A percentile compares a stretch with the other conserved stretches of the same genome.
phyloP scores from a whole-genome alignment of 176 grass and related monocot species.

The Oryza australiensis region DNA sequence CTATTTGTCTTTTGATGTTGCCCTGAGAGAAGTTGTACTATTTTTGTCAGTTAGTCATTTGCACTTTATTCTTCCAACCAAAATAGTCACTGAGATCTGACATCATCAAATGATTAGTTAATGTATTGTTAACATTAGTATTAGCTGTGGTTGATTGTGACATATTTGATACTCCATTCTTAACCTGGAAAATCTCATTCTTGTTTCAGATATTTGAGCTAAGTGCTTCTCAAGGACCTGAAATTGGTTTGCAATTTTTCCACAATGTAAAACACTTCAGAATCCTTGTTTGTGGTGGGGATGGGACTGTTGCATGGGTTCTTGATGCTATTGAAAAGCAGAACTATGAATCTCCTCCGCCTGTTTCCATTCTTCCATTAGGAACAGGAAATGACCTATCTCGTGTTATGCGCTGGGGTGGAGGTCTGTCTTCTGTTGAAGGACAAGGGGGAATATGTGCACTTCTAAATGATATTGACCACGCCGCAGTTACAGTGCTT shows the following conservation, averaged over 20 bases:
- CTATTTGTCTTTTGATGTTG: background rate
- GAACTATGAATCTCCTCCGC: slow-evolving; percentile 88
- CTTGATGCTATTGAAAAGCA: slow-evolving; percentile 83
- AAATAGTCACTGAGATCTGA: background rate
- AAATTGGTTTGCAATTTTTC: slow-evolving; percentile 81
- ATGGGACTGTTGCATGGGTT: slow-evolving; percentile 91
- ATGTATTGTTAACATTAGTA: background rate
- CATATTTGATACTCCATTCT: slow-evolving; percentile 16
- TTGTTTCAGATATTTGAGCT: slow-evolving; percentile 88
- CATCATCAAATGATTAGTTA: background rate
- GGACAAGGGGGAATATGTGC: slow-evolving; percentile 71
- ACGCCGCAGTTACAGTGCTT: slow-evolving; percentile 76
- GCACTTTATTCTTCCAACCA: background rate
- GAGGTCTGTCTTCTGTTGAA: slow-evolving; percentile 80
- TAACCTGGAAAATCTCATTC: slow-evolving; percentile 19
- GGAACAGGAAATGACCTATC: slow-evolving; percentile 94
- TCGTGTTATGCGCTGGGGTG: slow-evolving; percentile 77
- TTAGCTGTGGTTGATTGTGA: background rate
- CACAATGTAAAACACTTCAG: slow-evolving; percentile 68
- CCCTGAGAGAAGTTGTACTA: background rate
- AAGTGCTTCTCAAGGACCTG: slow-evolving; percentile 72
- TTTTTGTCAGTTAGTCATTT: background rate
- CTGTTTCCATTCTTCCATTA: slow-evolving; percentile 91
- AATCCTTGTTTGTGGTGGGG: slow-evolving; percentile 94
- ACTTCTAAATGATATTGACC: slow-evolving; percentile 77